Base-by-base conservation (phyloP, 2,329 filamentous ascomycete genomes). In the Venturia aucupariae region DNA sequence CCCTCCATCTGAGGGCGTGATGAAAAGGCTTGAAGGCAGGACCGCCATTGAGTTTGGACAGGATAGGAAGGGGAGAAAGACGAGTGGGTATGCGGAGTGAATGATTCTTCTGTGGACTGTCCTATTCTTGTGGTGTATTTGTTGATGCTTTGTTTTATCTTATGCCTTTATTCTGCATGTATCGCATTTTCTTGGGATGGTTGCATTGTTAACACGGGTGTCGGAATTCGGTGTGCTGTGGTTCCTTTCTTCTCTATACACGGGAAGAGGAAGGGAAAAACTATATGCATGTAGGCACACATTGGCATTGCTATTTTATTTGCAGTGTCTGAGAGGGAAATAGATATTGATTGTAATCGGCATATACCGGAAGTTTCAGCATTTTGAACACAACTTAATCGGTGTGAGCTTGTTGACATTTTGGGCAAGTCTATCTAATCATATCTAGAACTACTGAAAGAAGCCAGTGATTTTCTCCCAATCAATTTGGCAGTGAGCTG, bases 11-110 rank as follows among this genome's bases (percentile, higher is more conserved):
- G 68, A 68, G 11, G 57, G 55, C 24, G 48, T 60, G 38, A 59
- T 51, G 30, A 35, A 44, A 13, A 51, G 19, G 30, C 60, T 75
- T 39, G 72, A 72, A 67, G 73, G 74, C 48, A 70, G 73, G 38
- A 76, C 74, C 17, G 73, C 74, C 27, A 76, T 76, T 62, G 75
- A 76, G 68, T 67, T 73, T 42, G 73, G 73, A 17, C 73, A 62
- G 38, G 55, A 51, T 27, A 65, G 63, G 75, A 68, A 72, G 72
- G 64, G 66, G 6, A 41, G 64, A 6, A 64, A 65, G 51, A 44
- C 54, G 60, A 64, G 48, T 42, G 46, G 42, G 3, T 62, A 39
- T 57, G 64, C 27, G 51, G 51, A 57, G 30, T 57, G 27, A 57
- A 5, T 35, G 27, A n/a, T 5, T 11, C 11, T 19, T 7, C 30